Base-by-base conservation (phyloP, 495 filamentous ascomycete genomes). In the Penicillium ochrochloron region DNA sequence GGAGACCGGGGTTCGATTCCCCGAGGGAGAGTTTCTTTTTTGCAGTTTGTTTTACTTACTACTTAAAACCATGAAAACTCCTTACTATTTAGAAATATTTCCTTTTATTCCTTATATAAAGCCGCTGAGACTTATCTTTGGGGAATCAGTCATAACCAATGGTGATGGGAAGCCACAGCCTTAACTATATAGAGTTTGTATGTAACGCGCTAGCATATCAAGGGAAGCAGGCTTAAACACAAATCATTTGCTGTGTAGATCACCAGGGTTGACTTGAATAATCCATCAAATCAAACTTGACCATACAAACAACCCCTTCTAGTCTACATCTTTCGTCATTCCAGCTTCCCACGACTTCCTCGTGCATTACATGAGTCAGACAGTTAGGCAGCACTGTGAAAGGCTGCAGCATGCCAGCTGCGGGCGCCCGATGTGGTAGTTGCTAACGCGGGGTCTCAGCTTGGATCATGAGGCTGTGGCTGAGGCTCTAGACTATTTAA, bases 1-100 rank as follows among this genome's bases (percentile, higher is more conserved):
- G 77, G 79, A 82, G 79, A 82, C 79, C 80, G 76, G 78, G 78
- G 79, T 83, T 82, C 80, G 80, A 83, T 83, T 83, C 80, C 80
- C 80, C 76, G 80, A 75, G 68, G 71, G 75, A 77, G 75, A 77
- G 75, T 75, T 73, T 70, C 62, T 63, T 73, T 75, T 74, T 70
- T 44, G 14, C 35, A 66, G 70, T 67, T 74, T 72, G 80, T 83
- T 83, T 79, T 79, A 78, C 79, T 81, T 42, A 39, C 39, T 17
- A 6, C 39, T 42, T 15, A 42, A 6, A 42, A 33, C 31, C 7
- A 33, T 4, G 31, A 33, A 33, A 33, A 2, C 31, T 7, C 8
- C 8, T 33, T 33, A n/a, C 31, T 33, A 33, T 33, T 33, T 33
- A 33, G 31, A 7, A 7, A 33, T 9, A 7, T 3, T 33, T 33